phyloP scores from a whole-genome alignment of 73 alveolate genomes.

The Paramecium primaurelia region DNA sequence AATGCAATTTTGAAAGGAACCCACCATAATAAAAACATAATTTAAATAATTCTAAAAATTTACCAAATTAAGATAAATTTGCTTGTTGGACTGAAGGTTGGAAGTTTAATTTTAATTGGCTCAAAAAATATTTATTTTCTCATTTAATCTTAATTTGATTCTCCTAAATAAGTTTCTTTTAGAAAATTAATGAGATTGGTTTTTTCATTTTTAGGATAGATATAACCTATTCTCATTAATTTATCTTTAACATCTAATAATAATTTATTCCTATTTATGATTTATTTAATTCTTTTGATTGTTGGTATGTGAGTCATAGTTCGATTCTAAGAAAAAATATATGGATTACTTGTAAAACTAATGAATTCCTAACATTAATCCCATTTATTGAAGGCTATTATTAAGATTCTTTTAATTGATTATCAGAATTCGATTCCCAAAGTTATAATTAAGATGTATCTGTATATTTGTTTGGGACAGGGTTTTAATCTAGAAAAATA shows the following conservation, averaged over 20 bases:
- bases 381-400: background rate
- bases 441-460: background rate
- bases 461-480: background rate
- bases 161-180: background rate
- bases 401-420: background rate
- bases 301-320: background rate
- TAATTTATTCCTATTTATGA: background rate
- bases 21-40: background rate
- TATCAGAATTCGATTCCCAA: background rate
- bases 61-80: background rate
- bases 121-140: background rate
- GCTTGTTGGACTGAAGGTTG: background rate
- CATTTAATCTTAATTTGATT: background rate
- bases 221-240: background rate
- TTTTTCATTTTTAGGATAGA: background rate
- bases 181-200: background rate
- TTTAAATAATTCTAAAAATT: background rate
- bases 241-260: background rate
- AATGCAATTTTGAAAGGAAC: slow-evolving; percentile 1
- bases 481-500: background rate
- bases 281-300: background rate
- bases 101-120: background rate
- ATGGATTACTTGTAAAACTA: background rate
- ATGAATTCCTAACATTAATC: background rate
- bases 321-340: background rate